Percentiles rank a stretch among this genome's conserved stretches.
Evolutionary conservation across 1,284 basidiomycete species (phyloP).

Genomic region (Ceratobasidium sp.): DNA sequence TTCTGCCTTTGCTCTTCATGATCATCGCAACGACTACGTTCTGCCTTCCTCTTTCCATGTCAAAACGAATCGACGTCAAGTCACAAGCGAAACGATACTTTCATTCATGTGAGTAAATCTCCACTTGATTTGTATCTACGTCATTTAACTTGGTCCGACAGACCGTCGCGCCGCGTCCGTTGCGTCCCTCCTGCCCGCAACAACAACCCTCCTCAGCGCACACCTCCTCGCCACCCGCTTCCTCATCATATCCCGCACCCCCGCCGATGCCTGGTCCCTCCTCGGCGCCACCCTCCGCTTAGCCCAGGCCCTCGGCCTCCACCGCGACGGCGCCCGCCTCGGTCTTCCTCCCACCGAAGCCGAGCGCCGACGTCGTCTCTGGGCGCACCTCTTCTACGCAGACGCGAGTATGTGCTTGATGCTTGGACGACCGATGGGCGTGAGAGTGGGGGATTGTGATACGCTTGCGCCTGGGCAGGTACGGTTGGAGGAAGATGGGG

Average conservation of each 20-base stretch:
- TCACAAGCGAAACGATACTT: constrained; percentile 19
- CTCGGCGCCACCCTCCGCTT: constrained; percentile 27
- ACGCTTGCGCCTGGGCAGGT: background rate
- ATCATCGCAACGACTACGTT: constrained; percentile 29
- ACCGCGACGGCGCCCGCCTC: constrained; percentile 24
- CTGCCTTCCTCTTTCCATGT: constrained; percentile 28
- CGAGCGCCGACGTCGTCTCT: constrained; percentile 25
- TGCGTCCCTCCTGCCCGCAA: constrained; percentile 10
- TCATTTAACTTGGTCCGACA: too few relatives aligned
- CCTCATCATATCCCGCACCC: constrained; percentile 28
- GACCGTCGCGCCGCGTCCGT: constrained; percentile 16
- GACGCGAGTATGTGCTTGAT: constrained; percentile 33
- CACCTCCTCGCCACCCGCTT: constrained; percentile 32
- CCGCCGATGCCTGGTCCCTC: constrained; percentile 34
- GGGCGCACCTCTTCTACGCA: constrained; percentile 23
- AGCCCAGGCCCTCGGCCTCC: constrained; percentile 37
- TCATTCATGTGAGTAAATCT: constrained; percentile 30
- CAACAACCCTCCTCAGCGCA: constrained; percentile 5
- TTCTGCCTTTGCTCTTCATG: constrained; percentile 26
- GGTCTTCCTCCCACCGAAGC: constrained; percentile 21
- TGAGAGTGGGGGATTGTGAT: constrained; percentile 27
- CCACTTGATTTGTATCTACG: too few relatives aligned
- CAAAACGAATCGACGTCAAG: constrained; percentile 25
- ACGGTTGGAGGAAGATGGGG: constrained; percentile 1
- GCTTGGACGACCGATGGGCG: constrained; percentile 28